Evolutionary conservation across 148 eudicot genomes (phyloP).

Genomic region (Hydrangea macrophylla): DNA sequence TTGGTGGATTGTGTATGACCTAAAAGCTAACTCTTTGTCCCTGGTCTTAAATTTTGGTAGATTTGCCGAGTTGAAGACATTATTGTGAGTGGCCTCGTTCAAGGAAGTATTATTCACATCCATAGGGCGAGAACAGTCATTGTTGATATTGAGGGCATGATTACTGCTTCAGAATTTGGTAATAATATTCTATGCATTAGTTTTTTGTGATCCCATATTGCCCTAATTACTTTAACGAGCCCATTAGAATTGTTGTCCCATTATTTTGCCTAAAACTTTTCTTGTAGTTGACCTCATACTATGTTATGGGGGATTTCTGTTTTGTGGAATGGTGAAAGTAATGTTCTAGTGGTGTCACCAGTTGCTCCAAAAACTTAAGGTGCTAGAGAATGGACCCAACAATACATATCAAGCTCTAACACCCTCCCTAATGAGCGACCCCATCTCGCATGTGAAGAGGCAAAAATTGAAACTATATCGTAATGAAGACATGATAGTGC

Average conservation of each 20-base stretch:
- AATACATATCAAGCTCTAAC: too few species aligned
- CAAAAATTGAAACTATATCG: too few species aligned
- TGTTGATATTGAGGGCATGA: slow-evolving; percentile 52
- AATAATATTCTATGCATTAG: slow-evolving; percentile 8
- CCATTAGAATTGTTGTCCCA: neutral
- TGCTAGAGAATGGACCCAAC: too few species aligned
- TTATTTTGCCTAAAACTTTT: neutral
- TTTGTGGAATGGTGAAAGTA: neutral
- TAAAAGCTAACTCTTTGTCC: neutral
- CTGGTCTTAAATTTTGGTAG: slow-evolving; percentile 30
- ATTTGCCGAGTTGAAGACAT: slow-evolving; percentile 90
- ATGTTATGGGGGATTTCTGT: neutral
- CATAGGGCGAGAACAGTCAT: slow-evolving; percentile 76
- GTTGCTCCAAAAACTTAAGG: too few species aligned
- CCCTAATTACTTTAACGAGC: neutral
- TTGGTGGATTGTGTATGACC: neutral
- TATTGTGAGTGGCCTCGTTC: slow-evolving; percentile 61
- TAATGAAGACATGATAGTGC: too few species aligned
- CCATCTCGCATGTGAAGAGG: too few species aligned
- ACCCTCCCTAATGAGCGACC: too few species aligned
- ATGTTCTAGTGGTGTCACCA: too few species aligned
- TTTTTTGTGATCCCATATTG: neutral
- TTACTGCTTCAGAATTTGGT: slow-evolving; percentile 83
- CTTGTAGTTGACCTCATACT: neutral
- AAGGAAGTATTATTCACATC: slow-evolving; percentile 75